Evolutionary conservation across 805 yeast species (phyloP), one percentile per base, ranked within the genome.

Genomic region (Starmera pachycereana): DNA sequence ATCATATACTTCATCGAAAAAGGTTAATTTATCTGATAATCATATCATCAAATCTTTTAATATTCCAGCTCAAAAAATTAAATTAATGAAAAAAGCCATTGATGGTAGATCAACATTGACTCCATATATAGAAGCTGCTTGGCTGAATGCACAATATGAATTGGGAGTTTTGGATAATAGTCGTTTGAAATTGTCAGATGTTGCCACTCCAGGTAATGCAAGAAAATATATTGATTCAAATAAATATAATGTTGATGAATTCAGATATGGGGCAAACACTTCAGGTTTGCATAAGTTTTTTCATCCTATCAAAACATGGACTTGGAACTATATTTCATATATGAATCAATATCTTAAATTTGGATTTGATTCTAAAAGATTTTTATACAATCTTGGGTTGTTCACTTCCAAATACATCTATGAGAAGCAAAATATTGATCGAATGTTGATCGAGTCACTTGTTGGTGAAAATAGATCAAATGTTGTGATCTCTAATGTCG

Each of bases 401-500:
- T 22, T 52, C n/a, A 47, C 47, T 13, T 25, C 42, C 6, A 40
- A 41, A 10, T 6, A 35, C 2, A 13, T 49, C 3, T 27, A 32
- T 14, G 33, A 36, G 14, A 28, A 32, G 5, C 35, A 36, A 10
- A 50, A 50, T 13, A 8, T 52, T 34, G 56, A 52, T 31, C 39
- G 42, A 25, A 13, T 43, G 10, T 22, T 50, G 1, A 27, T 19
- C 6, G 44, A 38, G 12, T 35, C 41, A 9, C 37, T 38, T 3
- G 36, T 47, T 12, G 45, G 44, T 12, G 35, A 19, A 7, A 29
- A 29, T 9, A 43, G 53, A 37, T 31, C 40, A 2, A 50, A 50
- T 9, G 30, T 48, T 4, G 28, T 44, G 29, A 33, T 49, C 35
- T 52, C 56, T 7, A 52, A 52, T 35, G n/a, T 52, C 16, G 56